Percentiles rank a stretch among this genome's conserved stretches.
phyloP scores from a whole-genome alignment of 345 rosid genomes.

The Rhodomyrtus tomentosa region DNA sequence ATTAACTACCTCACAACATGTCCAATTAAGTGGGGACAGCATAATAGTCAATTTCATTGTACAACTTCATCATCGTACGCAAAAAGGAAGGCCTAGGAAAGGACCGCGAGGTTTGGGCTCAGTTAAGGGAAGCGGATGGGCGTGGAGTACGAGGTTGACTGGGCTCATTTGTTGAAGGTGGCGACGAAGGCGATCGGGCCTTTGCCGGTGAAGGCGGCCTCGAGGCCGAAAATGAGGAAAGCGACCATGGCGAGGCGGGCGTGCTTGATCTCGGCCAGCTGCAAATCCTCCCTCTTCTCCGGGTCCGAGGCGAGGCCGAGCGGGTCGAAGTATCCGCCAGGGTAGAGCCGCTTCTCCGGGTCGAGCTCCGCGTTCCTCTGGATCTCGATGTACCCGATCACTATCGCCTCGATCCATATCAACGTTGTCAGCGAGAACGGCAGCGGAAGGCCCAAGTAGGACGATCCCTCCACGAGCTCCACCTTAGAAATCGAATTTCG shows the following conservation, averaged over 20 bases:
- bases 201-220: slow-evolving; percentile 73
- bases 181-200: slow-evolving; percentile 78
- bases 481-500: slow-evolving; percentile 27
- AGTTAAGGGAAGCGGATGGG: not conserved
- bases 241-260: slow-evolving; percentile 83
- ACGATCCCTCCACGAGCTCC: slow-evolving; percentile 87
- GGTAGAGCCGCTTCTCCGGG: slow-evolving; percentile 55
- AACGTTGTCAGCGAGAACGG: slow-evolving; percentile 75
- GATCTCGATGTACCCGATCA: slow-evolving; percentile 88
- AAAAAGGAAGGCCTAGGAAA: not conserved
- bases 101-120: not conserved
- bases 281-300: slow-evolving; percentile 44
- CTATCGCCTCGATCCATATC: slow-evolving; percentile 81
- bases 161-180: slow-evolving; percentile 33
- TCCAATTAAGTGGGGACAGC: not conserved
- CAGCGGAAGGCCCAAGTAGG: slow-evolving; percentile 82
- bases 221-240: slow-evolving; percentile 62
- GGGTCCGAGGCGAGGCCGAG: slow-evolving; percentile 72
- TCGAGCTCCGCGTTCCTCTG: slow-evolving; percentile 82
- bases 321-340: slow-evolving; percentile 55
- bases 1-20: not conserved
- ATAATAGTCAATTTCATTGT: not conserved
- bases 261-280: slow-evolving; percentile 82
- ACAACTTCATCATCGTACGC: not conserved
- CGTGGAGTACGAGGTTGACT: not conserved